Base-by-base conservation (phyloP, 805 yeast genomes). In the Cyberlindnera euphorbiiphila region DNA sequence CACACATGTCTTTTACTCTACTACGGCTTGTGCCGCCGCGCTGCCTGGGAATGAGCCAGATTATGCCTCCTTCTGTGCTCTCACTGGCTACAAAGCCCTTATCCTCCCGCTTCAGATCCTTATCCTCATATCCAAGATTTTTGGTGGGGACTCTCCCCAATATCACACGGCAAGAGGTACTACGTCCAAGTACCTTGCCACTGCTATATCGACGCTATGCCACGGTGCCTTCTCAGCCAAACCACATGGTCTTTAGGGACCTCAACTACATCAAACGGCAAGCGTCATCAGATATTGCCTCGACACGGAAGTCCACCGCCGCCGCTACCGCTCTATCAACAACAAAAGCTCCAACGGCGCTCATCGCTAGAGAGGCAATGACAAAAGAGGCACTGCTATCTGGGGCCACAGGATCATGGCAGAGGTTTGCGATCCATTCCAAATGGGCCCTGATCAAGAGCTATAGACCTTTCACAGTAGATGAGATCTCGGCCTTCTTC, bases 401-500 rank as follows among this genome's bases (percentile, higher is more conserved):
- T 1, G 42, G 45, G 9, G 54, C 58, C 0, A 37, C 38, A 6
- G 39, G 48, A 0, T 32, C 37, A 7, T 65, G 65, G 51, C 69
- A 72, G 29, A 56, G 78, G 20, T 49, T 76, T 20, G 65, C 65
- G n/a, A 71, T 76, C 25, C 60, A 74, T 27, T 62, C 84, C 36
- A 85, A 82, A 55, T 89, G 96, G 95, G 62, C 78, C 8, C 60
- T 89, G 36, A 83, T 85, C 42, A 72, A 78, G 38, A 81, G 83
- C 11, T 76, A 81, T 42, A 71, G 96, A 20, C 96, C 96, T 3
- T 85, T 85, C 64, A 88, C 86, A 52, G 74, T 82, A 17, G 96
- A 89, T 62, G 97, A 89, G 52, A 70, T 86, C 36, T 73, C 86
- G 13, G 96, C 97, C 2, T 66, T 89, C 46, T 81, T 87, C 49